A percentile compares a stretch with the other conserved stretches of the same genome.
Evolutionary conservation across 192 early-diverging fungal genomes (phyloP).

Genomic region (Geosiphon pyriformis): DNA sequence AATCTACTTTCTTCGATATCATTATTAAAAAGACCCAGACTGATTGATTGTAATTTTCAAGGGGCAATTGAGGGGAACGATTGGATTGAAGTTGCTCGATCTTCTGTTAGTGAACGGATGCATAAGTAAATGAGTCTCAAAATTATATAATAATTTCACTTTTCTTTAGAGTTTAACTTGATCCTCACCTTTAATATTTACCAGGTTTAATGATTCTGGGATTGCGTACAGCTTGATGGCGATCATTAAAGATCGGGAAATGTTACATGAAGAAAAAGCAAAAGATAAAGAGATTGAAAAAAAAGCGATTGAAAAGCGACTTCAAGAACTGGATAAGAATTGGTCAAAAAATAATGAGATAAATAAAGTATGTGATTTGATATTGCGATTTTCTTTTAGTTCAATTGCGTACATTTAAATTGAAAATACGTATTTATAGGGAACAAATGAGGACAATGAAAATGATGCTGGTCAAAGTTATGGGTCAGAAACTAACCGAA

Average conservation of each 20-base stretch:
- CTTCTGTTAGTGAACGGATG: conserved; percentile 46
- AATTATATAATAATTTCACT: no score
- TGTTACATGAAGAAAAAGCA: conserved; percentile 18
- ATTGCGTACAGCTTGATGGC: conserved; percentile 53
- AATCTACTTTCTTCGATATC: background rate
- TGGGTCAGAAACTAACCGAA: no score
- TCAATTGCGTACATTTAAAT: no score
- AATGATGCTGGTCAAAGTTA: no score
- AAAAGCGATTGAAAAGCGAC: conserved; percentile 24
- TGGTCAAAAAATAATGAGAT: conserved; percentile 36
- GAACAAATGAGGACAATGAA: no score
- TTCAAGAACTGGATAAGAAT: conserved; percentile 25
- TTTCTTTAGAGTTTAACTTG: no score
- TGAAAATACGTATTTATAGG: no score
- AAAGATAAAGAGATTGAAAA: conserved; percentile 20
- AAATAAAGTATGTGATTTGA: conserved; percentile 1
- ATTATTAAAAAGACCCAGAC: no score
- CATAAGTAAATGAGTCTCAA: conserved; percentile 25
- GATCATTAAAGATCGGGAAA: conserved; percentile 30
- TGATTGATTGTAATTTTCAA: conserved; percentile 35
- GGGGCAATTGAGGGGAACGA: conserved; percentile 43
- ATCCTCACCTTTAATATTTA: no score
- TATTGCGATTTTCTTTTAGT: background rate
- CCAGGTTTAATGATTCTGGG: conserved; percentile 23
- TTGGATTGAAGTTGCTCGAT: conserved; percentile 50